Evolutionary conservation across 805 yeast species (phyloP).

Genomic region (Yarrowia keelungensis): DNA sequence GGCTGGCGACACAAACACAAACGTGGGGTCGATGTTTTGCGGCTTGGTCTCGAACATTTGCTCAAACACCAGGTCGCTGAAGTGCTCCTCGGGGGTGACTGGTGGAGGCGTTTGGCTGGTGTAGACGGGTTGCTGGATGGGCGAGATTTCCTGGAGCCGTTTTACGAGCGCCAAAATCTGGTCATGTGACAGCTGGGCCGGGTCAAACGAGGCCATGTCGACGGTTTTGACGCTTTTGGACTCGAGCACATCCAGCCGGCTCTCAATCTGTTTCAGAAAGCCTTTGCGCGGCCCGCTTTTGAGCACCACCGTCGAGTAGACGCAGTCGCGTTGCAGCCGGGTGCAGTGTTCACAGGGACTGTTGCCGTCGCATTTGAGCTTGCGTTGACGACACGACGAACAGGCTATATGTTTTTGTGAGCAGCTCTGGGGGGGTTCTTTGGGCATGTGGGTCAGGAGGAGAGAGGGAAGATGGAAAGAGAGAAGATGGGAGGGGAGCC

Average conservation of each 20-base stretch:
- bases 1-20: conserved; percentile 15
- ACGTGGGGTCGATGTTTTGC: conserved; percentile 21
- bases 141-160: conserved; percentile 8
- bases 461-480: conserved; percentile 5
- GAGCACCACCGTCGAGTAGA: conserved; percentile 30
- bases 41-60: conserved; percentile 23
- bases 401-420: conserved; percentile 24
- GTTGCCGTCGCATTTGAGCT: conserved; percentile 21
- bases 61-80: not conserved
- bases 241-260: conserved; percentile 27
- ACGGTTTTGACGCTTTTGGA: not conserved
- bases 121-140: conserved; percentile 12
- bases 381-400: conserved; percentile 34
- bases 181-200: conserved; percentile 15
- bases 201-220: conserved; percentile 28
- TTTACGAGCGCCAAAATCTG: conserved; percentile 17
- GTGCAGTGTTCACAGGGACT: conserved; percentile 32
- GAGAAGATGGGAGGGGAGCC: conserved; percentile 6
- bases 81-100: conserved; percentile 18
- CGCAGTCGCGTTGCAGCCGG: conserved; percentile 19
- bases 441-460: conserved; percentile 1
- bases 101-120: conserved; percentile 12
- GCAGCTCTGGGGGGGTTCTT: conserved; percentile 11
- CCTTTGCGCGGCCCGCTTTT: conserved; percentile 27
- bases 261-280: conserved; percentile 26